phyloP scores from a whole-genome alignment of 805 yeast genomes.

The Ogataea allantospora region DNA sequence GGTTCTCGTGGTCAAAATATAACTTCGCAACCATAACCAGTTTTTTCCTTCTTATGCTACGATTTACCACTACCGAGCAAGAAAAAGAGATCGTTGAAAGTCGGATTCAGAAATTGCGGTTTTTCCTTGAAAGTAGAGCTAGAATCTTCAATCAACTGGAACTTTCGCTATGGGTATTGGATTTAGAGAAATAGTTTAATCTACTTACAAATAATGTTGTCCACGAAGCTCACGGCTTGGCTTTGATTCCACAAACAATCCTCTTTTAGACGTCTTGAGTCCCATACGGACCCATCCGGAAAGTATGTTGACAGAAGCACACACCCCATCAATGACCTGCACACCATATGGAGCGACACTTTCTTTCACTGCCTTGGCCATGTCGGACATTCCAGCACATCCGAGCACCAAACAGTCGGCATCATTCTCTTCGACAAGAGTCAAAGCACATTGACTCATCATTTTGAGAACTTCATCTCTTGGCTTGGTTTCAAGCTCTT shows the following conservation, averaged over 20 bases:
- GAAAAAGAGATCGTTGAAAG: conserved; percentile 1
- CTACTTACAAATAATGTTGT: conserved; percentile 8
- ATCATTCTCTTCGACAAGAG: conserved; percentile 26
- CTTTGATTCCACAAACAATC: conserved; percentile 22
- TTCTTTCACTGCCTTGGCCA: conserved; percentile 89
- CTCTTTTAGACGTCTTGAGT: conserved; percentile 31
- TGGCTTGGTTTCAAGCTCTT: conserved; percentile 35
- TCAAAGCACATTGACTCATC: conserved; percentile 28
- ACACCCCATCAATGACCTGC: conserved; percentile 64
- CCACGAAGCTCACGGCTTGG: conserved; percentile 9
- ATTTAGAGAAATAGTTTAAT: neutral
- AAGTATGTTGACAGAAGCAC: conserved; percentile 30
- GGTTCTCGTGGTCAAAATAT: conserved; percentile 20
- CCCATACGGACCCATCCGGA: conserved; percentile 38
- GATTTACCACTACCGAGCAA: conserved; percentile 2
- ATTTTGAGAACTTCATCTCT: conserved; percentile 28
- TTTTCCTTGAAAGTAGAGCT: conserved; percentile 13
- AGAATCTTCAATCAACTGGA: conserved; percentile 2
- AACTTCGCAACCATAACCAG: conserved; percentile 18
- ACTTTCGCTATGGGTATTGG: conserved; percentile 2
- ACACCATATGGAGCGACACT: conserved; percentile 91
- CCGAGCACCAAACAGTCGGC: conserved; percentile 64
- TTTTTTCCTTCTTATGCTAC: conserved; percentile 11
- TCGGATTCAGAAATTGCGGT: conserved; percentile 15
- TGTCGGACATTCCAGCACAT: conserved; percentile 82